Evolutionary conservation across 306 rosid species (phyloP), one percentile per base, ranked within the genome.

Genomic region (Mimosa pudica): DNA sequence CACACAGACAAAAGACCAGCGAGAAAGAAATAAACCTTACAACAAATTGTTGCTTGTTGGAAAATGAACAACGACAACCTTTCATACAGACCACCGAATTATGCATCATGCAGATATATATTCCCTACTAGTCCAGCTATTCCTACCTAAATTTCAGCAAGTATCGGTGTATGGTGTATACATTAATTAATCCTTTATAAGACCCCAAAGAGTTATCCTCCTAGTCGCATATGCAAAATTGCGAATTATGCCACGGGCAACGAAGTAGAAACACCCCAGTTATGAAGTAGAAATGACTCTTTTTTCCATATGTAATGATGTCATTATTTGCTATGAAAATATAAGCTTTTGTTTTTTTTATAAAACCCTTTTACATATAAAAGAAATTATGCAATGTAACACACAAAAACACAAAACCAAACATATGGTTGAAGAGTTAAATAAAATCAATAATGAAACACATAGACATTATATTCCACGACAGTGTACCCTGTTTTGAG

Each of bases 401-500:
- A 38, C 42, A 38, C 13, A 4, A 11, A 61, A 62, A 24, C 66
- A 60, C 38, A 24, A 30, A 20, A 30, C 14, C 8, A 32, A 5
- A 18, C 30, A 30, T 46, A 64, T 35, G 3, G 18, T 35, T 14
- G 10, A 14, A 18, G 46, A 12, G 8, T 35, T 1, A 12, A 32
- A 5, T 89, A 73, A 85, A 62, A 5, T 89, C 76, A 85, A 62
- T 82, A 82, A 71, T 90, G 94, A 14, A 82, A 82, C n/a, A 86
- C 92, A 13, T 86, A 86, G 20, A 88, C 87, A 41, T 84, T 79
- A 69, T 84, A 90, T 47, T 90, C 90, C 32, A 88, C 89, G 6
- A 86, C 55, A 60, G 89, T 90, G 65, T 90, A 66, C 4, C 80
- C 78, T 6, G 83, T 70, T 8, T 32, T 64, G 17, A 5, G 0